Evolutionary conservation across 2,329 filamentous ascomycete species (phyloP), one percentile per base, ranked within the genome.

Genomic region (Aspergillus calidoustus): DNA sequence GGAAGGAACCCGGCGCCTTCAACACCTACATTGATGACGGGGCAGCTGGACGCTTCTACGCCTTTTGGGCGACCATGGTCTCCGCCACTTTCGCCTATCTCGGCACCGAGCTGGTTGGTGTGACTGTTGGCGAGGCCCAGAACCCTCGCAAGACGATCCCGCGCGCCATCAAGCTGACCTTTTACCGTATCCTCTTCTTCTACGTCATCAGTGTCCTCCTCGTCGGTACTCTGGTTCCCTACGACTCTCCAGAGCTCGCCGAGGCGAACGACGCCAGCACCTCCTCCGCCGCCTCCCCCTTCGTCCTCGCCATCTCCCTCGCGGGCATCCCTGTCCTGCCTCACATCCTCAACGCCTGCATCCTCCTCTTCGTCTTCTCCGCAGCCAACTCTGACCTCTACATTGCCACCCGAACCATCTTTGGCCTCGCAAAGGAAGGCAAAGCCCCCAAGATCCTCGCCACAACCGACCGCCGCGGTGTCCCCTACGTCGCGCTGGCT

Each of bases 141-240:
- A 93, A 93, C 78, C 91, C 91, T 0, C 87, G 90, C 72, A 87
- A 86, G 75, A 91, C 88, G 17, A 88, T 94, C 64, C 91, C 91
- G 7, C 86, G 88, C 62, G 91, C 90, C 57, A 93, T 93, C 81
- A 90, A 88, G 74, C 83, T 92, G 54, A 93, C 90, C 67, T 93
- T 93, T 77, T 93, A 86, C 81, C 91, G 91, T 61, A 93, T 94
- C 74, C 78, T 92, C 67, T 81, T 93, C 80, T 94, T 94, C 82
- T 94, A 94, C 81, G 83, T 88, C 69, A 76, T 92, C 61, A 88
- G 86, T 23, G 89, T 93, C 41, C 83, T 94, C 56, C 83, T 93
- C 55, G 81, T 94, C 58, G 91, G 91, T 71, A 91, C 92, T 84
- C 83, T 90, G 55, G 89, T 94, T 4, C 89, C 90, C 1, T 93